Evolutionary conservation across 1,284 basidiomycete genomes (phyloP).

Genomic region (Rugosomyces carneus): DNA sequence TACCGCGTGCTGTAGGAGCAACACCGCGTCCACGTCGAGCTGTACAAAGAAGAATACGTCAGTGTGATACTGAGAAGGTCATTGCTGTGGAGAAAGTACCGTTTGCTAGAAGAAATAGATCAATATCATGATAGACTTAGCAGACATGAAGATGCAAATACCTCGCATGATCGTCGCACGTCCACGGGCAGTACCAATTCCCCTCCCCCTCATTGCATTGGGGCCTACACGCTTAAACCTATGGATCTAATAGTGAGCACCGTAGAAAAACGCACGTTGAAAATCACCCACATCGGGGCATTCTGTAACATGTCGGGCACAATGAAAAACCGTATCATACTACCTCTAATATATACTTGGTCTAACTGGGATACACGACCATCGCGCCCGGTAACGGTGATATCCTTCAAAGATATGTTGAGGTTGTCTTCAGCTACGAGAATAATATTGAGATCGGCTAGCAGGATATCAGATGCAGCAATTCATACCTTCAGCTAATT

Average conservation of each 20-base stretch:
- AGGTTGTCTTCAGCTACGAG: conserved; percentile 94
- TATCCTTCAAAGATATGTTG: conserved; percentile 94
- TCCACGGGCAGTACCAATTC: conserved; percentile 97
- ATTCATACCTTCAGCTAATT: conserved; percentile 85
- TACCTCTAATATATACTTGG: conserved; percentile 98
- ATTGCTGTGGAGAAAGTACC: conserved; percentile 34
- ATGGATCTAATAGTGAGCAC: conserved; percentile 6
- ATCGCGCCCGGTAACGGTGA: conserved; percentile 97
- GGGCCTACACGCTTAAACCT: conserved; percentile 99
- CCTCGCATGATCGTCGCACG: conserved; percentile 95
- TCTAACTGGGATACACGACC: conserved; percentile 99
- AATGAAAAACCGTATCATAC: conserved; percentile 98
- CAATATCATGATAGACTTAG: background rate
- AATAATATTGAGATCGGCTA: conserved; percentile 12
- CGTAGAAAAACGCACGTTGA: conserved; percentile 6
- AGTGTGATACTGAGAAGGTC: conserved; percentile 3
- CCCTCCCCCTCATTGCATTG: conserved; percentile 97
- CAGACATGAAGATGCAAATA: conserved; percentile 29
- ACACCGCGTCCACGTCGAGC: conserved; percentile 82
- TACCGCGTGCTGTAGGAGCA: conserved; percentile 61
- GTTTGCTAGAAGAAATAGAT: conserved; percentile 44
- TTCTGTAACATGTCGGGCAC: conserved; percentile 99
- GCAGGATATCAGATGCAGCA: conserved; percentile 17
- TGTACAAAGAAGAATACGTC: conserved; percentile 26
- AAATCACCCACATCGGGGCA: conserved; percentile 85